Conservation (phyloP, 768 basidiomycete genomes). For the Boletus reticulatus region DNA sequence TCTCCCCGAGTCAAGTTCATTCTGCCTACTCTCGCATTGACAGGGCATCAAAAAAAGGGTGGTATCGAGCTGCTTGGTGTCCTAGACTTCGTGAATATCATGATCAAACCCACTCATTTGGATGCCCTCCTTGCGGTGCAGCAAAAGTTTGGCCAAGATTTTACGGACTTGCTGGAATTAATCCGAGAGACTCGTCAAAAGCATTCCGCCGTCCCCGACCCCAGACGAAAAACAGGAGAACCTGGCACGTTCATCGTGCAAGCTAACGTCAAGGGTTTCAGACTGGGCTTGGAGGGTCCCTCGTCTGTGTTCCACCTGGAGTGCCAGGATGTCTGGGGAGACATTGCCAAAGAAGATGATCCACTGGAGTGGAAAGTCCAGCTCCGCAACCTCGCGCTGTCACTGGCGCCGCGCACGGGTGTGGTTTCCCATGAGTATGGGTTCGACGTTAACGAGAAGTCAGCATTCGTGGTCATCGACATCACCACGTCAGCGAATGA, state of each 20-base stretch:
- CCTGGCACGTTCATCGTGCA: slow-evolving; percentile 44
- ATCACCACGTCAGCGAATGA: slow-evolving; percentile 46
- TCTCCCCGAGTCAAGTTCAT: slow-evolving; percentile 57
- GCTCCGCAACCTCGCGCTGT: slow-evolving; percentile 77
- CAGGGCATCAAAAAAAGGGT: slow-evolving; percentile 52
- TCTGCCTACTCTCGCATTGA: slow-evolving; percentile 63
- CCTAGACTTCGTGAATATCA: slow-evolving; percentile 68
- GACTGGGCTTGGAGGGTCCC: slow-evolving; percentile 71
- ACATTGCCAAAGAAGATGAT: slow-evolving; percentile 42
- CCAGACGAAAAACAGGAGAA: slow-evolving; percentile 14
- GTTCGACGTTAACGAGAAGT: slow-evolving; percentile 60
- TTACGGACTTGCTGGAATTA: slow-evolving; percentile 72
- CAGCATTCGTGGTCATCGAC: slow-evolving; percentile 85
- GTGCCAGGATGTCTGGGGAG: slow-evolving; percentile 70
- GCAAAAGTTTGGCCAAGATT: slow-evolving; percentile 87
- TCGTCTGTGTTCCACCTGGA: slow-evolving; percentile 74
- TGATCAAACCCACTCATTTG: slow-evolving; percentile 79
- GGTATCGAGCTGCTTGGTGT: slow-evolving; percentile 53
- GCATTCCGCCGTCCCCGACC: slow-evolving; percentile 10
- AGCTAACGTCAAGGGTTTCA: slow-evolving; percentile 75
- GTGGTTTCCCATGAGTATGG: slow-evolving; percentile 33
- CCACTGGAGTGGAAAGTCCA: slow-evolving; percentile 63
- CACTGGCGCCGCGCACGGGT: slow-evolving; percentile 63
- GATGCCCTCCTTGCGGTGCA: slow-evolving; percentile 82
- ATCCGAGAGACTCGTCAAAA: slow-evolving; percentile 57